A percentile compares a stretch with the other conserved stretches of the same genome.
These are phyloP conservation scores for Trichoderma polysporum DNA, from an alignment of 2,329 filamentous ascomycete genomes.

Conservation along the genomic window DNA sequence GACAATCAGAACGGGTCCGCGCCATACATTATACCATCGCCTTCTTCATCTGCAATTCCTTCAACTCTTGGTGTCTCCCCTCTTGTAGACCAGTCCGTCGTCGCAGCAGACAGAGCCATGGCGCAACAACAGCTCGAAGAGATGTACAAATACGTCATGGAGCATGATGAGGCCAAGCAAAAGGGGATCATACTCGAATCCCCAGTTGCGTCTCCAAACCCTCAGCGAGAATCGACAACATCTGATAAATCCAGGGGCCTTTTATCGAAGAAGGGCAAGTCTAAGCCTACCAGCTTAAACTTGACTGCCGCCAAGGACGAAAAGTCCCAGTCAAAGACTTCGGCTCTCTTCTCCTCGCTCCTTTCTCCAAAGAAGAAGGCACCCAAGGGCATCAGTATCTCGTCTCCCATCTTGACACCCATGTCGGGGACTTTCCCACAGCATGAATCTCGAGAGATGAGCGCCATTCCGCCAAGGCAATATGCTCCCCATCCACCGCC, in stretches of 20 bases:
- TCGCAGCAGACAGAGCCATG: constrained; percentile 71
- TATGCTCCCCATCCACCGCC: constrained; percentile 59
- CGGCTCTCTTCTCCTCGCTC: constrained; percentile 60
- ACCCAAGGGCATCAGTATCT: constrained; percentile 56
- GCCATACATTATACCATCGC: constrained; percentile 49
- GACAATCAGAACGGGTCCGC: constrained; percentile 24
- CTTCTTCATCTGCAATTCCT: constrained; percentile 45
- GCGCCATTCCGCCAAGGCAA: constrained; percentile 55
- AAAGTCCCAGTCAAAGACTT: constrained; percentile 55
- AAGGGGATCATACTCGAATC: constrained; percentile 51
- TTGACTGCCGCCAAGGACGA: constrained; percentile 45
- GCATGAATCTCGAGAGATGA: constrained; percentile 57
- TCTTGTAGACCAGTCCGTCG: constrained; percentile 73
- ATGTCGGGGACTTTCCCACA: constrained; percentile 59
- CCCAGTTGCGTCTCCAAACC: constrained; percentile 37
- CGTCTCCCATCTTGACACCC: constrained; percentile 65
- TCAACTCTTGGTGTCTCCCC: constrained; percentile 59
- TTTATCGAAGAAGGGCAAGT: constrained; percentile 46
- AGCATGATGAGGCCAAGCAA: constrained; percentile 72
- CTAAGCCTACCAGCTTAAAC: constrained; percentile 52
- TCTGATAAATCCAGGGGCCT: constrained; percentile 33
- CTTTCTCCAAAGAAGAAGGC: constrained; percentile 58
- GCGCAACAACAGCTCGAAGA: constrained; percentile 82
- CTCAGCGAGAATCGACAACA: constrained; percentile 29
- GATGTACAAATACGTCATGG: constrained; percentile 89